These are phyloP conservation scores for Rhodosporidiobolus sp. DNA, from an alignment of 768 basidiomycete genomes.

Conservation along the genomic window DNA sequence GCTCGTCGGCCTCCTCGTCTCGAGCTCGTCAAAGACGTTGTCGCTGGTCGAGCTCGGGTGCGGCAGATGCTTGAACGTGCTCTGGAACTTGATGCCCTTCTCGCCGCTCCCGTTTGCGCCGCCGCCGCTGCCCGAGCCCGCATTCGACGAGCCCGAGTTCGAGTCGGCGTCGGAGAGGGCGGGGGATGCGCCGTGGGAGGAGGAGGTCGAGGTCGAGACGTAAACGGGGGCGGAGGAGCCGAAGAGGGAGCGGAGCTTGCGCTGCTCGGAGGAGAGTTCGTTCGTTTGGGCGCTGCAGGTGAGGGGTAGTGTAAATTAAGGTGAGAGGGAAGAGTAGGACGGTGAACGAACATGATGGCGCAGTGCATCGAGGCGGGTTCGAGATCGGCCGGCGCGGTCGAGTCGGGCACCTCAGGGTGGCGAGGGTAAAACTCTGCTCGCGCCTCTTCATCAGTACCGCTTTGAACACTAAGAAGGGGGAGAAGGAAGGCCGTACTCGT, in stretches of 20 bases:
- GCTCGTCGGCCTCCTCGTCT: slow-evolving; percentile 64
- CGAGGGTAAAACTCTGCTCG: slow-evolving; percentile 35
- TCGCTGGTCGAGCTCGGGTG: slow-evolving; percentile 41
- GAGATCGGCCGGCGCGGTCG: neutral
- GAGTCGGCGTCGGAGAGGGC: slow-evolving; percentile 9
- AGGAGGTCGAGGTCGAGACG: slow-evolving; percentile 16
- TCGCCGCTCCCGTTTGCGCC: neutral
- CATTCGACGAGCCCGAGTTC: slow-evolving; percentile 29
- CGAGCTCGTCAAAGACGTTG: slow-evolving; percentile 74
- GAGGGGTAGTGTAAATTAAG: neutral
- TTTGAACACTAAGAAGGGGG: neutral
- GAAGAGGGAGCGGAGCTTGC: slow-evolving; percentile 29
- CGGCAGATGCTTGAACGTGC: slow-evolving; percentile 38
- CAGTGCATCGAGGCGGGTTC: slow-evolving; percentile 17
- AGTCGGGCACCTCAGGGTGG: slow-evolving; percentile 19
- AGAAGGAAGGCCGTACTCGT: slow-evolving; percentile 34
- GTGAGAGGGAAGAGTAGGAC: too few relatives aligned
- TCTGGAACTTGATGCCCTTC: slow-evolving; percentile 13
- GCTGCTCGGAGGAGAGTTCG: slow-evolving; percentile 32
- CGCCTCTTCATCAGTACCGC: neutral
- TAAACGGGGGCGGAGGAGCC: slow-evolving; percentile 19
- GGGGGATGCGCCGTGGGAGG: slow-evolving; percentile 18
- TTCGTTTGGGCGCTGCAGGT: slow-evolving; percentile 34
- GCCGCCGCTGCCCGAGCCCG: slow-evolving; percentile 11
- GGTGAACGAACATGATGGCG: slow-evolving; percentile 27